Conservation (phyloP, 2,329 filamentous ascomycete genomes). For the Aspergillus sp. region DNA sequence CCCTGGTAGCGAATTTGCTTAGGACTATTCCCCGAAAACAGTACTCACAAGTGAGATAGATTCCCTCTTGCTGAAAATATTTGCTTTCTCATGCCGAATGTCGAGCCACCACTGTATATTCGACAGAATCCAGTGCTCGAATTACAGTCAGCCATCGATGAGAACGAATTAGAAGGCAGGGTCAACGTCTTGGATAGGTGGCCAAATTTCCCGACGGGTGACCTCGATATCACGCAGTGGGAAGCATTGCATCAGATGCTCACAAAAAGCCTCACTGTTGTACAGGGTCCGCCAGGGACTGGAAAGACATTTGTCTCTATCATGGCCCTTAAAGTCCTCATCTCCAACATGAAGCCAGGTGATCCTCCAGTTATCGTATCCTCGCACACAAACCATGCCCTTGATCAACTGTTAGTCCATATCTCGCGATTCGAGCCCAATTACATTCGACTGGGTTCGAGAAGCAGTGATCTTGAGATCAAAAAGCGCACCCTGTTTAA, state of each 20-base stretch:
- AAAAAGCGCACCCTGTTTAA: constrained; percentile 65
- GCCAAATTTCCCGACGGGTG: constrained; percentile 42
- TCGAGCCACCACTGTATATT: constrained; percentile 55
- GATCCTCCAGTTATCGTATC: constrained; percentile 73
- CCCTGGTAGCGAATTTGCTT: background rate
- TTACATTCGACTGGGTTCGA: constrained; percentile 66
- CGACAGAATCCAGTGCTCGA: constrained; percentile 48
- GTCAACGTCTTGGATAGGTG: constrained; percentile 56
- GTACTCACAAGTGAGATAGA: constrained; percentile 22
- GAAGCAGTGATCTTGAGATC: constrained; percentile 65
- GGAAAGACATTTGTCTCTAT: constrained; percentile 83
- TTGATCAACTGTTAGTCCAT: constrained; percentile 74
- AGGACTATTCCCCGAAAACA: background rate
- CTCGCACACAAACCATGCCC: constrained; percentile 85
- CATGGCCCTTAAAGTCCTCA: constrained; percentile 63
- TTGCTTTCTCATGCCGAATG: constrained; percentile 34
- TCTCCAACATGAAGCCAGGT: constrained; percentile 54
- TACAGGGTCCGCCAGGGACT: constrained; percentile 80
- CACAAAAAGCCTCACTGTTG: constrained; percentile 67
- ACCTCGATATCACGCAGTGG: constrained; percentile 70
- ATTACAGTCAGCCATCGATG: constrained; percentile 44
- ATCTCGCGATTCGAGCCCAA: constrained; percentile 60
- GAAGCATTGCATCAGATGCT: constrained; percentile 67
- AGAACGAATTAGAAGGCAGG: constrained; percentile 37
- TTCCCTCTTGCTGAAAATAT: constrained; percentile 47